phyloP scores from a whole-genome alignment of 495 filamentous ascomycete genomes.

The Aspergillus steynii region DNA sequence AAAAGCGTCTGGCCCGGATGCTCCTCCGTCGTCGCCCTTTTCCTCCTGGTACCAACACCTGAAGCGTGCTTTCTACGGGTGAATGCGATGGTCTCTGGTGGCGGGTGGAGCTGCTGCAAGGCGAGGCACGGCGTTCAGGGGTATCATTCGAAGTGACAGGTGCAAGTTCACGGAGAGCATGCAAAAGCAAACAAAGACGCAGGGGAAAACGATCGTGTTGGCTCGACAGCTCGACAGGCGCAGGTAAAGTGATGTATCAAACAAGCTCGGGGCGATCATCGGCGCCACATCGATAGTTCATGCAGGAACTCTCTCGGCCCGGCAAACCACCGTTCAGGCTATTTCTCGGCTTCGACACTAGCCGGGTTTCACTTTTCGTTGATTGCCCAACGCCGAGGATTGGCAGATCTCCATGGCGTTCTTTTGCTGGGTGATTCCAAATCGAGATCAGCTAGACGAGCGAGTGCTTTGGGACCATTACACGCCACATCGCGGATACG shows the following conservation, averaged over 20 bases:
- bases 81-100: neutral
- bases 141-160: neutral
- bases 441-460: neutral
- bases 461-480: neutral
- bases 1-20: neutral
- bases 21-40: neutral
- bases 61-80: neutral
- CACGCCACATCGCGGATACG: constrained; percentile 15
- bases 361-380: neutral
- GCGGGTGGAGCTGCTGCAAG: neutral
- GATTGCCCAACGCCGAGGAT: neutral
- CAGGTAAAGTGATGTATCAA: constrained; percentile 1
- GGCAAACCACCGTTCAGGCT: neutral
- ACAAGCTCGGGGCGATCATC: constrained; percentile 8
- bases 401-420: neutral
- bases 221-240: neutral
- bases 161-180: neutral
- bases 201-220: neutral
- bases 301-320: neutral
- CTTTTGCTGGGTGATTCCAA: neutral
- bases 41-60: neutral
- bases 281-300: constrained; percentile 19
- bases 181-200: neutral
- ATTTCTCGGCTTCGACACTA: neutral
- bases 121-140: neutral